A percentile compares a stretch with the other conserved stretches of the same genome.
phyloP scores from a whole-genome alignment of 306 rosid genomes.

The Malus fusca region DNA sequence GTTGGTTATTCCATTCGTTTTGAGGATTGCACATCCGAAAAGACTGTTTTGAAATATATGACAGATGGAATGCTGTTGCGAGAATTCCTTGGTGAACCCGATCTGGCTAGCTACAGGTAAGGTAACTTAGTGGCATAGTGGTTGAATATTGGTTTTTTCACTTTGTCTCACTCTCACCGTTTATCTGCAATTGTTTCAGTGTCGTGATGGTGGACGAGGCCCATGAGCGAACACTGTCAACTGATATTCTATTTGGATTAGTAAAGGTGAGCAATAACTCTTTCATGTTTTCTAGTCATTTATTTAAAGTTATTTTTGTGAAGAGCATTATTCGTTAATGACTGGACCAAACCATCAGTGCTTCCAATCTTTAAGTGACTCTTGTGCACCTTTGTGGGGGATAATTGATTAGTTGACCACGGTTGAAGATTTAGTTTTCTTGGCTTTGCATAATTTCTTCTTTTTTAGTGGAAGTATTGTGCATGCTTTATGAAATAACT shows the following conservation, averaged over 20 bases:
- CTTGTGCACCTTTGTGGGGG: too few species aligned
- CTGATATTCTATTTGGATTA: constrained; percentile 88
- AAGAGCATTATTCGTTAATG: not conserved
- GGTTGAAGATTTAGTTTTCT: not conserved
- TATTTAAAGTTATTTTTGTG: not conserved
- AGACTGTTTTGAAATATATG: constrained; percentile 90
- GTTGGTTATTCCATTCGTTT: constrained; percentile 98
- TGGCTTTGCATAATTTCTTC: not conserved
- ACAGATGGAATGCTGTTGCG: constrained; percentile 86
- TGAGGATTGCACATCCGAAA: constrained; percentile 94
- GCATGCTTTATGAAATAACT: not conserved
- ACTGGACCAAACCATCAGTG: not conserved
- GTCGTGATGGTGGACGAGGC: constrained; percentile 99
- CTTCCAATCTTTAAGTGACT: too few species aligned
- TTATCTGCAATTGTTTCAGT: constrained; percentile 39
- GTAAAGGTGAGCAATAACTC: constrained; percentile 61
- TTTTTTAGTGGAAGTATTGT: too few species aligned
- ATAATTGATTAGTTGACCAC: too few species aligned
- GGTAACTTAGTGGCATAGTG: constrained; percentile 11
- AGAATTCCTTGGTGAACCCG: constrained; percentile 95
- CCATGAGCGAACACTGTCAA: constrained; percentile 97
- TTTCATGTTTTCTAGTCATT: not conserved
- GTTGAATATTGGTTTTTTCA: constrained; percentile 12
- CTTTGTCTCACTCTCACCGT: constrained; percentile 7
- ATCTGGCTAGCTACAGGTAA: constrained; percentile 86